A percentile compares a stretch with the other conserved stretches of the same genome.
Conservation (phyloP, 2,329 filamentous ascomycete genomes). For the Thielaviopsis musarum region DNA sequence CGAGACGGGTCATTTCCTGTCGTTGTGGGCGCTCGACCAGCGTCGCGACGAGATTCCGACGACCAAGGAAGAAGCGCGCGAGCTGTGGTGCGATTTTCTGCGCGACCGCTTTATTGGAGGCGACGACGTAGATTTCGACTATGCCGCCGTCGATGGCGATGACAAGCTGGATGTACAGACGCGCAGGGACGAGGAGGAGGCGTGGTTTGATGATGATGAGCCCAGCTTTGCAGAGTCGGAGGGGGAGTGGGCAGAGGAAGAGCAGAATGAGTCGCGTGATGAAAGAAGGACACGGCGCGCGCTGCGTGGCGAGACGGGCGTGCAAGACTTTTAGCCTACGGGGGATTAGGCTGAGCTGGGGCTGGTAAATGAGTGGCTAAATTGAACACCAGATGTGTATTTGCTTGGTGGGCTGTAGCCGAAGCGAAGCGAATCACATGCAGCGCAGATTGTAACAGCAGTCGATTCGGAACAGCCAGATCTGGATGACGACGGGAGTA, state of each 20-base stretch:
- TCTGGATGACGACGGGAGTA: too few species aligned
- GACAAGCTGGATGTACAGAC: constrained; percentile 46
- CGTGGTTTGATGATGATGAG: constrained; percentile 67
- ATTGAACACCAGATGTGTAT: not conserved
- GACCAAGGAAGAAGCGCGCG: constrained; percentile 44
- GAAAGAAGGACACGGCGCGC: constrained; percentile 15
- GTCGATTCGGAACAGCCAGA: too few species aligned
- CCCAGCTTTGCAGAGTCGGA: constrained; percentile 37
- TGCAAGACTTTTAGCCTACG: constrained; percentile 48
- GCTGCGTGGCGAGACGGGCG: constrained; percentile 44
- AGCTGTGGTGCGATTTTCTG: constrained; percentile 57
- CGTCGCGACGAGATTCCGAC: not conserved
- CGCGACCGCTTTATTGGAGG: constrained; percentile 58
- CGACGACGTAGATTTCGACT: constrained; percentile 65
- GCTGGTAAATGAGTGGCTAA: not conserved
- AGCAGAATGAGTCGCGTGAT: constrained; percentile 20
- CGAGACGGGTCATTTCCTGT: not conserved
- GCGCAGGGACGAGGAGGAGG: constrained; percentile 49
- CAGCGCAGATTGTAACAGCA: too few species aligned
- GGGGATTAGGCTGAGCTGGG: not conserved
- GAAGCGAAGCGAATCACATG: too few species aligned
- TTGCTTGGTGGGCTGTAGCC: too few species aligned
- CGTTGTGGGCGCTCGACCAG: not conserved
- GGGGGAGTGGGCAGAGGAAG: not conserved
- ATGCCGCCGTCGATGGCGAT: constrained; percentile 50